These are phyloP conservation scores for Penicillium canariense DNA, from an alignment of 495 filamentous ascomycete genomes.

Conservation along the genomic window DNA sequence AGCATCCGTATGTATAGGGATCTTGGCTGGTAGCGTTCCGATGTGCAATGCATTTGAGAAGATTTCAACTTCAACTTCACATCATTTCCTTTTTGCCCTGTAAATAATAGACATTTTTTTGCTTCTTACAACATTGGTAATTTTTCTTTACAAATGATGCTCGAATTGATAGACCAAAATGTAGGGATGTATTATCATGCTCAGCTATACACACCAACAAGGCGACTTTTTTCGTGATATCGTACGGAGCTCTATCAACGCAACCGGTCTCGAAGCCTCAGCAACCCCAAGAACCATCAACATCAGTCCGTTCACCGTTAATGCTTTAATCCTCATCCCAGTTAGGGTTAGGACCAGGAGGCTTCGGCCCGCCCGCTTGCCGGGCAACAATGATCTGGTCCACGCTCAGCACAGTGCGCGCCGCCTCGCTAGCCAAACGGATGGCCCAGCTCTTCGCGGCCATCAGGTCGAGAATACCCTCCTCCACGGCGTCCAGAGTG, in stretches of 20 bases:
- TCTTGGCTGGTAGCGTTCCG: no score
- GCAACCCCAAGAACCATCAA: conserved; percentile 5
- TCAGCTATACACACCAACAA: conserved; percentile 24
- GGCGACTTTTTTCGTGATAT: conserved; percentile 27
- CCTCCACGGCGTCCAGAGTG: conserved; percentile 80
- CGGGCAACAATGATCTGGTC: conserved; percentile 99
- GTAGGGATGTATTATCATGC: conserved; percentile 25
- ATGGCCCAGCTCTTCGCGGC: conserved; percentile 94
- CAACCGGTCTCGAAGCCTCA: conserved; percentile 24
- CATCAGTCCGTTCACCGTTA: conserved; percentile 1
- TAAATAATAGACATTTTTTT: not conserved
- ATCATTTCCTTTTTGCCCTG: not conserved
- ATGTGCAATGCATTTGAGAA: not conserved
- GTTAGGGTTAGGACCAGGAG: conserved; percentile 89
- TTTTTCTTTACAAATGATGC: not conserved
- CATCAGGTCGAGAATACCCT: conserved; percentile 90
- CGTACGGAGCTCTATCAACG: conserved; percentile 30
- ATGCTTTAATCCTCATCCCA: conserved; percentile 89
- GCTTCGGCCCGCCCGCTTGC: conserved; percentile 96
- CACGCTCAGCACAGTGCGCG: conserved; percentile 89
- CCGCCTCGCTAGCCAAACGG: conserved; percentile 91
- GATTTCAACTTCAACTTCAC: no score
- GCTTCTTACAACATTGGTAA: not conserved
- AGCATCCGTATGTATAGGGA: no score
- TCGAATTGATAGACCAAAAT: conserved; percentile 8